phyloP scores from a whole-genome alignment of 805 yeast genomes.

The Yarrowia divulgata region DNA sequence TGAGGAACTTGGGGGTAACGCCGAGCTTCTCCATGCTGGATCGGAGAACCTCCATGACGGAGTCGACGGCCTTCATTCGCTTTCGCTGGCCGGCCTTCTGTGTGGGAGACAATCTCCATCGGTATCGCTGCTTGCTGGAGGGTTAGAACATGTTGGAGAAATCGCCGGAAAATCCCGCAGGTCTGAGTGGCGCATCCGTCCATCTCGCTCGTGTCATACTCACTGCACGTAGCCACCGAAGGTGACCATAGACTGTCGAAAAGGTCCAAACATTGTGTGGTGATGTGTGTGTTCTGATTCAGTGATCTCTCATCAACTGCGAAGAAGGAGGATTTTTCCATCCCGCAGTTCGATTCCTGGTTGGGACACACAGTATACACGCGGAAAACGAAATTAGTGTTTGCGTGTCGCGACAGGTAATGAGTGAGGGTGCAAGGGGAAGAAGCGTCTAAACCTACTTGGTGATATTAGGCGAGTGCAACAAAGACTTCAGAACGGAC shows the following conservation, averaged over 20 bases:
- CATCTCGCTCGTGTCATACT: conserved; percentile 42
- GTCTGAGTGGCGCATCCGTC: background rate
- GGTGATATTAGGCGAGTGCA: too few relatives aligned
- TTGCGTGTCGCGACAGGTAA: background rate
- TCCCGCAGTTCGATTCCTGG: conserved; percentile 10
- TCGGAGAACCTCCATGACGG: conserved; percentile 70
- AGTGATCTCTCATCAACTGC: conserved; percentile 2
- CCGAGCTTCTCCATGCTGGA: conserved; percentile 56
- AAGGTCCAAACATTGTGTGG: conserved; percentile 70
- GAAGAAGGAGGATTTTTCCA: conserved; percentile 11
- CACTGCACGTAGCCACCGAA: conserved; percentile 81
- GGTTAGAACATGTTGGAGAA: background rate
- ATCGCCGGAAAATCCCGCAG: background rate
- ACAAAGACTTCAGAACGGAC: too few relatives aligned
- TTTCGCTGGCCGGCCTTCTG: conserved; percentile 85
- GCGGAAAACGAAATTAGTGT: background rate
- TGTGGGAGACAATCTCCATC: conserved; percentile 72
- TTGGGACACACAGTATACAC: background rate
- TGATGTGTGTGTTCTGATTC: background rate
- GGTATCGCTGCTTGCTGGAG: conserved; percentile 11
- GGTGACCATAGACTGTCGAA: conserved; percentile 62
- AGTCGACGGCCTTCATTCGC: conserved; percentile 82
- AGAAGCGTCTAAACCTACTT: too few relatives aligned
- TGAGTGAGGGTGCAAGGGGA: too few relatives aligned
- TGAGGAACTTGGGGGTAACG: conserved; percentile 51